A percentile compares a stretch with the other conserved stretches of the same genome.
Evolutionary conservation across 495 filamentous ascomycete genomes (phyloP).

Genomic region (Alectoria sarmentosa): DNA sequence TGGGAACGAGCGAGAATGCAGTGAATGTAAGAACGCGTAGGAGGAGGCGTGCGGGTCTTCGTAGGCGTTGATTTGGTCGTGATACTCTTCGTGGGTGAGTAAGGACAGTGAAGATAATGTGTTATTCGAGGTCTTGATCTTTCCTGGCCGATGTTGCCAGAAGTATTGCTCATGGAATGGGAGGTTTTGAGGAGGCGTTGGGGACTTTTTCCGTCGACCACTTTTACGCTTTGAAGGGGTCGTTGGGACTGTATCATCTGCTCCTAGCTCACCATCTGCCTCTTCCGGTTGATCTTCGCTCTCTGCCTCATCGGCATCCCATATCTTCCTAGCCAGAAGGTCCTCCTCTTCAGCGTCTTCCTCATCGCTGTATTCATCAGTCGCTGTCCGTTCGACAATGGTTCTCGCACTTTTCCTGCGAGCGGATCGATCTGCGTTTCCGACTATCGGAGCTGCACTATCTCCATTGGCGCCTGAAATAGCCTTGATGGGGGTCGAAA

Average conservation of each 20-base stretch:
- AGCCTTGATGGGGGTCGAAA: conserved; percentile 19
- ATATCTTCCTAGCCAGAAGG: conserved; percentile 64
- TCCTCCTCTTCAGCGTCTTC: conserved; percentile 71
- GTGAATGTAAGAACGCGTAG: conserved; percentile 58
- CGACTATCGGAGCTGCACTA: conserved; percentile 22
- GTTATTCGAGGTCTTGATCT: conserved; percentile 77
- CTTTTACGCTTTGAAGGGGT: conserved; percentile 54
- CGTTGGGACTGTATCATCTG: conserved; percentile 28
- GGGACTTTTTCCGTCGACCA: conserved; percentile 61
- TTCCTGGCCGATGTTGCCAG: conserved; percentile 77
- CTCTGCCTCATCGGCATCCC: conserved; percentile 42
- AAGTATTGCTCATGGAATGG: conserved; percentile 90
- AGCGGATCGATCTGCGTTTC: conserved; percentile 74
- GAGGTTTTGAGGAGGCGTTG: conserved; percentile 71
- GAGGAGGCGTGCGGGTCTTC: conserved; percentile 66
- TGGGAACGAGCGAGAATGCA: conserved; percentile 74
- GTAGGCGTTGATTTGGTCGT: conserved; percentile 58
- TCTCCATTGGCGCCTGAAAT: neutral
- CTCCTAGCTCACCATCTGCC: conserved; percentile 31
- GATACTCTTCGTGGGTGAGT: conserved; percentile 88
- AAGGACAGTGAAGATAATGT: conserved; percentile 68
- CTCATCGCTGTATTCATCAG: conserved; percentile 42
- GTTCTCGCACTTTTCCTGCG: conserved; percentile 75
- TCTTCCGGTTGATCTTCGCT: conserved; percentile 36
- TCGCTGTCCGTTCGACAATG: conserved; percentile 57